Conservation (phyloP, 257 asterid genomes). For the Nicotiana undulata region DNA sequence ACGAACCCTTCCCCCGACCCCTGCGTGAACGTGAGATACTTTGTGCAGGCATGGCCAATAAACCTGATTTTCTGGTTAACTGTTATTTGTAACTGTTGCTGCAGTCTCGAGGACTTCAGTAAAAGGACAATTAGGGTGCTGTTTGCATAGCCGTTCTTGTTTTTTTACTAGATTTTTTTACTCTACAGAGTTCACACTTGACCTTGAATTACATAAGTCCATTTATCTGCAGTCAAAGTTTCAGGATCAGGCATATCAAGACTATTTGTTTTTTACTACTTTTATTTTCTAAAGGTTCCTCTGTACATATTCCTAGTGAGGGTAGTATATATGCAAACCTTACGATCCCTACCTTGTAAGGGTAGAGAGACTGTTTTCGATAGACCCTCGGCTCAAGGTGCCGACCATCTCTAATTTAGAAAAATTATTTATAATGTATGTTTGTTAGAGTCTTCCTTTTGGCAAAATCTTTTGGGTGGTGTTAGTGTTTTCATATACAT, state of each 20-base stretch:
- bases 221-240: background rate
- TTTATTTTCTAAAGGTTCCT: background rate
- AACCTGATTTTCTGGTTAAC: slow-evolving; percentile 11
- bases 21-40: no score
- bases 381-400: no score
- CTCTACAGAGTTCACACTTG: slow-evolving; percentile 2
- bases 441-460: no score
- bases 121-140: background rate
- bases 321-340: no score
- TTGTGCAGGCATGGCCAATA: background rate
- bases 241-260: background rate
- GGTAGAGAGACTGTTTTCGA: no score
- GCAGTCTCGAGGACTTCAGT: slow-evolving; percentile 9
- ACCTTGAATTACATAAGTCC: background rate
- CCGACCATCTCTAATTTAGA: no score
- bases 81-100: slow-evolving; percentile 11
- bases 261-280: background rate
- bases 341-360: no score
- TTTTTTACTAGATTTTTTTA: slow-evolving; percentile 13
- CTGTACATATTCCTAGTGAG: background rate
- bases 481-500: no score
- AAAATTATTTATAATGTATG: no score
- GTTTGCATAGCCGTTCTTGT: background rate
- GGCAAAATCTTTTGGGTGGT: no score
- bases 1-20: no score